Conservation (phyloP, 345 rosid genomes). For the Aquilaria sinensis region DNA sequence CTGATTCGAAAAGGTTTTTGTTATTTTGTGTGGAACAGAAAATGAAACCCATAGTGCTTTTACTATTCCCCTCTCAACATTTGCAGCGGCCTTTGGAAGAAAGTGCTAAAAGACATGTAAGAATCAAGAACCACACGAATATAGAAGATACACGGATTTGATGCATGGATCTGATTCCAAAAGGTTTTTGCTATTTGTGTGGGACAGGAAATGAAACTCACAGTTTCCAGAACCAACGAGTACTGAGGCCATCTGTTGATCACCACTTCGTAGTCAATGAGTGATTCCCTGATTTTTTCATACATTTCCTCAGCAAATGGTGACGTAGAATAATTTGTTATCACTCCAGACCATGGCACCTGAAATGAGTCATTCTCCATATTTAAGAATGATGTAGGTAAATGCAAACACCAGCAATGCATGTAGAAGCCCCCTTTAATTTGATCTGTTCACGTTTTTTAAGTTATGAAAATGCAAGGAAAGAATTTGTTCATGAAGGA, state of each 20-base stretch:
- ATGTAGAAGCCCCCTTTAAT: no score
- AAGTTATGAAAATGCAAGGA: no score
- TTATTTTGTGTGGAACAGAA: no score
- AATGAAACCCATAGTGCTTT: slow-evolving; percentile 34
- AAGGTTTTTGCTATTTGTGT: background rate
- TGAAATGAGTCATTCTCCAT: slow-evolving; percentile 24
- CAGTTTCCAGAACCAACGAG: slow-evolving; percentile 78
- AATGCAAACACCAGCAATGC: no score
- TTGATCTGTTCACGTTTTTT: no score
- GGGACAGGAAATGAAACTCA: slow-evolving; percentile 25
- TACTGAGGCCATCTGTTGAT: slow-evolving; percentile 94
- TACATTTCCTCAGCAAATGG: slow-evolving; percentile 96
- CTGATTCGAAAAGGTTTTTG: no score
- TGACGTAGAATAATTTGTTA: slow-evolving; percentile 82
- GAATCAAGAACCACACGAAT: no score
- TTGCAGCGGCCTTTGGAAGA: slow-evolving; percentile 58
- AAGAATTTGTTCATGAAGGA: no score
- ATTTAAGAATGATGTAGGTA: no score
- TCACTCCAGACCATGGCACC: slow-evolving; percentile 87
- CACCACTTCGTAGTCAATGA: slow-evolving; percentile 77
- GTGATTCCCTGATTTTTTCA: slow-evolving; percentile 66
- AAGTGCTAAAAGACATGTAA: background rate
- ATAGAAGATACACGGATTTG: no score
- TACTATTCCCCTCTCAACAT: slow-evolving; percentile 73
- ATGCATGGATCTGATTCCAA: no score